Percentiles rank a stretch among this genome's conserved stretches.
Evolutionary conservation across 768 basidiomycete genomes (phyloP).

Genomic region (Trametes gibbosa): DNA sequence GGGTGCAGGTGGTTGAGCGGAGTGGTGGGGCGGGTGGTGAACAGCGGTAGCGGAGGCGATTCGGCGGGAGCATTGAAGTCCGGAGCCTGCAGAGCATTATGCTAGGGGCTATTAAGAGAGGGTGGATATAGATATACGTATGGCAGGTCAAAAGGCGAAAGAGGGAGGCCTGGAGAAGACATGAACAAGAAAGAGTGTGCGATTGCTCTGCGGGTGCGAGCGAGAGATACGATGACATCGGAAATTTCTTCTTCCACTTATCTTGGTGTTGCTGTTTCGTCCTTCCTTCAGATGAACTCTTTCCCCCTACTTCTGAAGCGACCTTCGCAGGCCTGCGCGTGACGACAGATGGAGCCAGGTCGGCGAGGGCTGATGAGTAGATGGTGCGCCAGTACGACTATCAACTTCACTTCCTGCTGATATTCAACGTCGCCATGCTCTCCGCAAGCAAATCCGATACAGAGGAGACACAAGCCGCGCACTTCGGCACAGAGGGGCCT

Average conservation of each 20-base stretch:
- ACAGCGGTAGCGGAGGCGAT: not conserved
- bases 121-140: not conserved
- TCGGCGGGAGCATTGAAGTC: not conserved
- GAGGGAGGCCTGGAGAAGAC: not conserved
- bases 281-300: not conserved
- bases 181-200: slow-evolving; percentile 13
- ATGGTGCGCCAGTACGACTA: too few species aligned
- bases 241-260: not conserved
- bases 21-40: not conserved
- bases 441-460: slow-evolving; percentile 55
- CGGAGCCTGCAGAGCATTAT: not conserved
- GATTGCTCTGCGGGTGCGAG: not conserved
- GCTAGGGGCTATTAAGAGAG: slow-evolving; percentile 7
- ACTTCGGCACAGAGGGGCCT: too few species aligned
- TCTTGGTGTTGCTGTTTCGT: not conserved
- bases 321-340: too few species aligned
- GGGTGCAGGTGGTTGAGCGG: not conserved
- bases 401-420: slow-evolving; percentile 44
- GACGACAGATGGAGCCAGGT: too few species aligned
- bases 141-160: not conserved
- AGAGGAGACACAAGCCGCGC: slow-evolving; percentile 6
- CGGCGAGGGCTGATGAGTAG: too few species aligned
- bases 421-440: slow-evolving; percentile 63
- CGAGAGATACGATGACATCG: not conserved
- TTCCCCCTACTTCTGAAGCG: not conserved